Conservation (phyloP, 1,284 basidiomycete species). For the Amylostereum areolatum region DNA sequence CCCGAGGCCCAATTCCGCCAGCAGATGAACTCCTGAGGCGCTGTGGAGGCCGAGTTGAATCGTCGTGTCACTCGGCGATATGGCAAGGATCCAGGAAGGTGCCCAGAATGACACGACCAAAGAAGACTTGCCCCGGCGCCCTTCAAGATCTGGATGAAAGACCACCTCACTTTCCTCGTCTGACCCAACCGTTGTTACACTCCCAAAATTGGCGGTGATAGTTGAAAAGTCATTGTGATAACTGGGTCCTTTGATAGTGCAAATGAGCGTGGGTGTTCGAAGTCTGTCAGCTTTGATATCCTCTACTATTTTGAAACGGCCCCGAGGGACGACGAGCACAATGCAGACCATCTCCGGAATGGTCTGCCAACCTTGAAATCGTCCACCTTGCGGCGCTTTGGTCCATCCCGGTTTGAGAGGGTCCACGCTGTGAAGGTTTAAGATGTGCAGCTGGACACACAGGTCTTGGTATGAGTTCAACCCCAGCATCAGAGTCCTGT, state of each 20-base stretch:
- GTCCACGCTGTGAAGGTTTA: slow-evolving; percentile 22
- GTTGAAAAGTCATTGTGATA: slow-evolving; percentile 24
- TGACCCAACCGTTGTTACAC: slow-evolving; percentile 19
- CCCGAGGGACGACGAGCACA: slow-evolving; percentile 30
- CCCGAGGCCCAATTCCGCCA: neutral
- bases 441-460: slow-evolving; percentile 24
- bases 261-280: slow-evolving; percentile 25
- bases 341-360: slow-evolving; percentile 21
- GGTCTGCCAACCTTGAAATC: slow-evolving; percentile 22
- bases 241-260: slow-evolving; percentile 19
- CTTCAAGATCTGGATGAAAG: slow-evolving; percentile 28
- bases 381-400: slow-evolving; percentile 7
- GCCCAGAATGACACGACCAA: slow-evolving; percentile 30
- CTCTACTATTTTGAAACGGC: slow-evolving; percentile 20
- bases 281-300: slow-evolving; percentile 9
- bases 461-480: slow-evolving; percentile 29
- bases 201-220: slow-evolving; percentile 27
- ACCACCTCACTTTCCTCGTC: slow-evolving; percentile 15
- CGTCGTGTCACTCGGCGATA: slow-evolving; percentile 17
- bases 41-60: slow-evolving; percentile 25
- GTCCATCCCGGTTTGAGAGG: neutral
- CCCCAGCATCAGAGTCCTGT: slow-evolving; percentile 25
- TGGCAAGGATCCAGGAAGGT: slow-evolving; percentile 20
- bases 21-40: slow-evolving; percentile 1
- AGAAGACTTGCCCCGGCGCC: slow-evolving; percentile 23